Evolutionary conservation across 805 yeast species (phyloP).

Genomic region (Saccharomycopsis malanga): DNA sequence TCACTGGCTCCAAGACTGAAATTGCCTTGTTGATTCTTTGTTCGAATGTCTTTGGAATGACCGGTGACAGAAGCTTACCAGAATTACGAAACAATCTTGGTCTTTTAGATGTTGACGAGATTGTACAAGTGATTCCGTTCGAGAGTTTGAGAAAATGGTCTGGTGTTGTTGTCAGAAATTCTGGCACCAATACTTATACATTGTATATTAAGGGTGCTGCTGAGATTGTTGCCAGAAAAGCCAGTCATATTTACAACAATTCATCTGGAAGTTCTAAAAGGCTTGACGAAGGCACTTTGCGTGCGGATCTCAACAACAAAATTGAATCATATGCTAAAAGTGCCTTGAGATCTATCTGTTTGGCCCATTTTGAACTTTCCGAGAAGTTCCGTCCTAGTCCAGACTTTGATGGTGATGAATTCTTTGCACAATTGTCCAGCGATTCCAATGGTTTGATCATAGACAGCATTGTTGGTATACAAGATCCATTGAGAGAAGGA

Average conservation of each 20-base stretch:
- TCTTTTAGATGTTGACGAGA: slow-evolving; percentile 30
- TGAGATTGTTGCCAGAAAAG: slow-evolving; percentile 49
- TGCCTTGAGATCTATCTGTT: slow-evolving; percentile 84
- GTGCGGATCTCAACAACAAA: slow-evolving; percentile 31
- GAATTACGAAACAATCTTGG: slow-evolving; percentile 33
- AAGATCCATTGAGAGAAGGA: slow-evolving; percentile 89
- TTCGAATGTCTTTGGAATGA: slow-evolving; percentile 43
- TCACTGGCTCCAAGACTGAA: slow-evolving; percentile 91
- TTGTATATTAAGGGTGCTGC: slow-evolving; percentile 90
- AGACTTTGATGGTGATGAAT: slow-evolving; percentile 3
- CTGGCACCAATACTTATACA: slow-evolving; percentile 35
- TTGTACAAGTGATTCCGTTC: slow-evolving; percentile 77
- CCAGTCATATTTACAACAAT: slow-evolving; percentile 1
- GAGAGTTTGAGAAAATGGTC: slow-evolving; percentile 94
- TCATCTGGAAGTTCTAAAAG: slow-evolving; percentile 20
- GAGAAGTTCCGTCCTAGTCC: slow-evolving; percentile 27
- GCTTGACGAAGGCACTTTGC: not conserved
- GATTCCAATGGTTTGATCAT: slow-evolving; percentile 38
- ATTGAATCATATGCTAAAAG: slow-evolving; percentile 59
- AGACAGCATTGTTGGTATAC: slow-evolving; percentile 82
- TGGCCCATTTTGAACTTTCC: slow-evolving; percentile 69
- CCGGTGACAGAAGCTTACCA: slow-evolving; percentile 39
- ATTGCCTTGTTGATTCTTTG: slow-evolving; percentile 76
- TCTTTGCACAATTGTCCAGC: not conserved
- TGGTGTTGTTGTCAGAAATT: slow-evolving; percentile 56